Base-by-base conservation (phyloP, 2,329 filamentous ascomycete genomes). In the Colletotrichum australisinense region DNA sequence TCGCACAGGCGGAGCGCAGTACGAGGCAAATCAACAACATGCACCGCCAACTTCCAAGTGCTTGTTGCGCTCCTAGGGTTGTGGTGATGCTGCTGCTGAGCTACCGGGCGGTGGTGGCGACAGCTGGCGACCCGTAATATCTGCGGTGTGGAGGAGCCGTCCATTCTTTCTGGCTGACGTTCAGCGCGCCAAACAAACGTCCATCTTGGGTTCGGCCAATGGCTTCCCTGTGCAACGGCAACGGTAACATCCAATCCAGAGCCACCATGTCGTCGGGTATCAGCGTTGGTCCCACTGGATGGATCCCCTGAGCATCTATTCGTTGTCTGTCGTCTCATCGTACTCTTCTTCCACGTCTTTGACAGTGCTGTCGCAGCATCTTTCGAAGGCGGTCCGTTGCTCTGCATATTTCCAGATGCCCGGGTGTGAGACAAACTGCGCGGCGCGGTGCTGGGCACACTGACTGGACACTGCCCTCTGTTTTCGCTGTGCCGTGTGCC, bases 91-190 rank as follows among this genome's bases (percentile, higher is more conserved):
- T 16, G n/a, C 26, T 35, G 42, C 42, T 49, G 42, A 49, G 42
- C 7, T 49, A 49, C 42, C 42, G 42, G 42, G 16, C 42, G 63
- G 52, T 57, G 52, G 66, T 60, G 66, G 66, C 55, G 19, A 73
- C 70, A 73, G 59, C 66, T 65, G 70, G 70, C 67, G 60, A 60
- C 70, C 66, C 59, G 66, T 73, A 60, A 69, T 28, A 55, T 38
- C 38, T 57, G 42, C 8, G 42, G 42, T 22, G 57, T 73, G 66
- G 70, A 46, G 35, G 70, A 46, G 42, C 66, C 42, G 70, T 16
- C 53, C 66, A 30, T 16, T 53, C 24, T 55, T 46, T 55, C 38
- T 42, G 63, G 9, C 59, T 26, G 30, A 24, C 59, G 68, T 72
- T 53, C 68, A 14, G 58, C 64, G 38, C 53, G 58, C 65, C 58